Evolutionary conservation across 1,139 yeast genomes (phyloP).

Genomic region (Suhomyces panamericanus): DNA sequence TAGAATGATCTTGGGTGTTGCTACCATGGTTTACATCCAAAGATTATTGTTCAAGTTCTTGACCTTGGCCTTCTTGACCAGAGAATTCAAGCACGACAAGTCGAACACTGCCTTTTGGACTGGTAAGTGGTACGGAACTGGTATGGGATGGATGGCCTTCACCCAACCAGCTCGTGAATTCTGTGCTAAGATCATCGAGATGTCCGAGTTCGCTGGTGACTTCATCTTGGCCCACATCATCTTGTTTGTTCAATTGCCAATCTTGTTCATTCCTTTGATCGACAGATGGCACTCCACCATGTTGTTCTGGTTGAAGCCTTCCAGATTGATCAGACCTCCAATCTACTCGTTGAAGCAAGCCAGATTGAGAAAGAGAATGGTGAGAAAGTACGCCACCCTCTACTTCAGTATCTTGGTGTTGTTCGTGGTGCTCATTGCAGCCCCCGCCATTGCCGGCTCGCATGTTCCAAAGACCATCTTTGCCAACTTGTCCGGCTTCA

Average conservation of each 20-base stretch:
- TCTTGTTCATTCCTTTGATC: constrained; percentile 79
- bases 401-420: constrained; percentile 70
- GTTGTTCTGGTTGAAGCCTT: constrained; percentile 98
- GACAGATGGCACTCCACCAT: constrained; percentile 98
- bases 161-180: constrained; percentile 97
- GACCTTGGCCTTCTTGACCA: constrained; percentile 77
- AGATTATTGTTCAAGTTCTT: constrained; percentile 84
- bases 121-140: constrained; percentile 97
- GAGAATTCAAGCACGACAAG: constrained; percentile 97
- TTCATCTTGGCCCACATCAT: constrained; percentile 88
- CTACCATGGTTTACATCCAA: constrained; percentile 83
- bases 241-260: constrained; percentile 86
- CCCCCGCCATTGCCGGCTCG: constrained; percentile 80
- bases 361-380: constrained; percentile 98
- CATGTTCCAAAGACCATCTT: constrained; percentile 35
- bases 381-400: constrained; percentile 85
- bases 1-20: constrained; percentile 83
- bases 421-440: constrained; percentile 78
- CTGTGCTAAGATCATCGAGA: constrained; percentile 88
- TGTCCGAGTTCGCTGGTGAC: constrained; percentile 97
- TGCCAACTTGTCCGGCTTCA: constrained; percentile 35
- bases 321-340: constrained; percentile 98
- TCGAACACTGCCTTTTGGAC: constrained; percentile 99
- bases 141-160: constrained; percentile 93
- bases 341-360: constrained; percentile 97